Evolutionary conservation across 2,329 filamentous ascomycete genomes (phyloP).

Genomic region (Hypoxylon sp.): DNA sequence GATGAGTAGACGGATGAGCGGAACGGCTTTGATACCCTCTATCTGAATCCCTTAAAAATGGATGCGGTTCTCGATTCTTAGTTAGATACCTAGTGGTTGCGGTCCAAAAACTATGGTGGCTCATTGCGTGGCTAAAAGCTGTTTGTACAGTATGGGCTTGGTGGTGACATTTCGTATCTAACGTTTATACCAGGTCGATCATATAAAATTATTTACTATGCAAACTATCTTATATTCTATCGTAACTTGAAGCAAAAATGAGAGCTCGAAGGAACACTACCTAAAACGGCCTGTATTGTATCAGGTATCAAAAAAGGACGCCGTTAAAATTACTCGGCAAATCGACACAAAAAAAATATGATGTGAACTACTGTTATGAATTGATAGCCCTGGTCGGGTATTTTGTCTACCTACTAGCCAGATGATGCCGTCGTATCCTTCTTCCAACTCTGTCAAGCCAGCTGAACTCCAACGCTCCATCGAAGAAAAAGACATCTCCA

Average conservation of each 20-base stretch:
- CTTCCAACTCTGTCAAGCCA: slow-evolving; percentile 27
- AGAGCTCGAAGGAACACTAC: neutral
- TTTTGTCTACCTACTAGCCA: slow-evolving; percentile 39
- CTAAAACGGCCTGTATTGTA: neutral
- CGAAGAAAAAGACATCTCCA: slow-evolving; percentile 20
- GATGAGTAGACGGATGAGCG: slow-evolving; percentile 32
- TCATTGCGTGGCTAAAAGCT: neutral
- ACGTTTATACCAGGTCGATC: neutral
- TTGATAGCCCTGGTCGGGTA: slow-evolving; percentile 26
- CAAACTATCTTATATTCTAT: neutral
- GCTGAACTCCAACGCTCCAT: slow-evolving; percentile 37
- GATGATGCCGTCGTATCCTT: slow-evolving; percentile 22
- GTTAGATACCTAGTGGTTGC: neutral
- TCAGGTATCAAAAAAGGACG: neutral
- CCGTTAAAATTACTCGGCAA: neutral
- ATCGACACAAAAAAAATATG: neutral
- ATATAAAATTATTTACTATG: neutral
- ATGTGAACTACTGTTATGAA: slow-evolving; percentile 32
- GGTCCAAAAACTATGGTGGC: neutral
- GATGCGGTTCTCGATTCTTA: neutral
- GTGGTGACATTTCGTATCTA: neutral
- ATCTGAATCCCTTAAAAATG: neutral
- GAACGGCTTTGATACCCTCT: slow-evolving; percentile 2
- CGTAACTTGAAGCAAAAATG: neutral
- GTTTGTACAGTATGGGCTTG: neutral